Evolutionary conservation across 2,329 filamentous ascomycete species (phyloP).

Genomic region (Podosphaera xanthii): DNA sequence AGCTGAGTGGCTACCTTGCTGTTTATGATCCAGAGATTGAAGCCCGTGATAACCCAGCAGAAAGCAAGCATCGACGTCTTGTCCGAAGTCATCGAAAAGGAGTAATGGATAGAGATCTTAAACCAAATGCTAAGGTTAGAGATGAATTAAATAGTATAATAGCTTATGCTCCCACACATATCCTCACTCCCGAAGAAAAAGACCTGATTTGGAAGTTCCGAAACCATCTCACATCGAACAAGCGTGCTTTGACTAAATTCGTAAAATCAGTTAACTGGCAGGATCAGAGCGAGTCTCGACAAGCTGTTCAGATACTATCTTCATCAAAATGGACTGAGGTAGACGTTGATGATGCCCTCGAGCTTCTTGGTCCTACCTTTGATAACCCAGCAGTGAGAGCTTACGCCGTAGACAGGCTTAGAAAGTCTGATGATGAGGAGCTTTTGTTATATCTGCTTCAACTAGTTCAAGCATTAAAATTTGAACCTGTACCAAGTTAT

Average conservation of each 20-base stretch:
- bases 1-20: conserved; percentile 39
- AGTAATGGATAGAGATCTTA: conserved; percentile 84
- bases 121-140: conserved; percentile 84
- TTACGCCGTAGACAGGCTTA: conserved; percentile 77
- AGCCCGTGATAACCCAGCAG: conserved; percentile 73
- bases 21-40: conserved; percentile 91
- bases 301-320: conserved; percentile 70
- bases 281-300: conserved; percentile 61
- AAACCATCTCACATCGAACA: conserved; percentile 82
- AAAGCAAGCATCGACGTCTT: conserved; percentile 79
- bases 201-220: conserved; percentile 95
- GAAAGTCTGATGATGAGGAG: conserved; percentile 83
- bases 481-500: conserved; percentile 40
- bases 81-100: conserved; percentile 78
- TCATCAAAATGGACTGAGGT: conserved; percentile 70
- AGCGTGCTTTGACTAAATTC: conserved; percentile 82
- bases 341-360: conserved; percentile 86
- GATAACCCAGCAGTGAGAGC: conserved; percentile 72
- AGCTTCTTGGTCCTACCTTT: conserved; percentile 78
- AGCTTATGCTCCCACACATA: conserved; percentile 77
- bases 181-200: conserved; percentile 73
- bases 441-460: conserved; percentile 78
- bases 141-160: conserved; percentile 85
- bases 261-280: conserved; percentile 95
- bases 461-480: conserved; percentile 87